These are phyloP conservation scores for Kwoniella heveanensis DNA, from an alignment of 768 basidiomycete species.

Conservation along the genomic window DNA sequence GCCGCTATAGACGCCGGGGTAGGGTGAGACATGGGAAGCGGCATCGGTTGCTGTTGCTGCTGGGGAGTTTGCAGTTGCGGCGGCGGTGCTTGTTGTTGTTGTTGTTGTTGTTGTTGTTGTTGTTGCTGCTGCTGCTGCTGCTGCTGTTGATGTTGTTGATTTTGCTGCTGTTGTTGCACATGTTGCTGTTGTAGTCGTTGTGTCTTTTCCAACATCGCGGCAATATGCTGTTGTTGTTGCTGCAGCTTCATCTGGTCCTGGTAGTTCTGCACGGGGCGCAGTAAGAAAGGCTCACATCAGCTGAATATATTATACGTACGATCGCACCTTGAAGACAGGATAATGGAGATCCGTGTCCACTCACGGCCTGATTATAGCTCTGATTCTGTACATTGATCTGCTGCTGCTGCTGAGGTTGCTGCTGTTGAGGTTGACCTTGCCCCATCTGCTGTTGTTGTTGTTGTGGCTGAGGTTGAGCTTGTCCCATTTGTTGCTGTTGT, in stretches of 20 bases:
- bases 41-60: constrained; percentile 22
- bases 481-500: constrained; percentile 15
- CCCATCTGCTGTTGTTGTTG: constrained; percentile 15
- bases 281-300: constrained; percentile 5
- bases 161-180: constrained; percentile 28
- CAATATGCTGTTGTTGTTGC: constrained; percentile 29
- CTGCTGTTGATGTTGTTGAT: constrained; percentile 10
- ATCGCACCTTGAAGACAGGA: too few species aligned
- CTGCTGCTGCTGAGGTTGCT: constrained; percentile 20
- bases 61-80: constrained; percentile 13
- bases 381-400: constrained; percentile 20
- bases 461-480: constrained; percentile 21
- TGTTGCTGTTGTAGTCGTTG: constrained; percentile 30
- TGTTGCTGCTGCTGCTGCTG: background rate
- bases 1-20: constrained; percentile 20
- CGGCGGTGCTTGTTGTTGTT: constrained; percentile 14
- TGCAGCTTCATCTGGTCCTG: constrained; percentile 27
- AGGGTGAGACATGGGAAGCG: constrained; percentile 12
- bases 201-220: constrained; percentile 25
- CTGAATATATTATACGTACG: background rate
- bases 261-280: background rate
- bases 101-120: constrained; percentile 12
- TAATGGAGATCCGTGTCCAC: background rate
- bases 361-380: background rate
- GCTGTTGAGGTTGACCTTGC: constrained; percentile 22